A percentile compares a stretch with the other conserved stretches of the same genome.
Conservation (phyloP, 441 rosid genomes). For the Geranium incanum region DNA sequence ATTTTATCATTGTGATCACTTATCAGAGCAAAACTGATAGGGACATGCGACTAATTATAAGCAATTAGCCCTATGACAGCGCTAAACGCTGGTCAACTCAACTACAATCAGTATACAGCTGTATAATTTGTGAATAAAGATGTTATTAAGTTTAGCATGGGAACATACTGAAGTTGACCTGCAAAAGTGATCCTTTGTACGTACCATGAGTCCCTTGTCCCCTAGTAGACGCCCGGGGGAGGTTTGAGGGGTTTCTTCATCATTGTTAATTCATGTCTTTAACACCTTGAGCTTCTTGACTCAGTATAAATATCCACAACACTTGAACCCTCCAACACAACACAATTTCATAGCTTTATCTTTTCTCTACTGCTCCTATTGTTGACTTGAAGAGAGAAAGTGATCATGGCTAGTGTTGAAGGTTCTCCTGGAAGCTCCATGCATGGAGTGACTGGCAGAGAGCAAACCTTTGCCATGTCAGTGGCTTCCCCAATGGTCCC, state of each 20-base stretch:
- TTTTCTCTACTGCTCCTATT: neutral
- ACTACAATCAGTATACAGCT: neutral
- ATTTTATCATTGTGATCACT: neutral
- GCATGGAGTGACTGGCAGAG: conserved; percentile 78
- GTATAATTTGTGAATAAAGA: neutral
- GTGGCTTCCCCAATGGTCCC: conserved; percentile 51
- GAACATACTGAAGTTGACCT: neutral
- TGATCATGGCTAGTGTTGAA: conserved; percentile 31
- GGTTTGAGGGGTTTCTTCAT: neutral
- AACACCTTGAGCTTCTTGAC: neutral
- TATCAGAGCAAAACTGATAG: neutral
- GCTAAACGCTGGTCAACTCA: neutral
- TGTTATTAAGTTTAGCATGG: conserved; percentile 1
- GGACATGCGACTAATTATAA: neutral
- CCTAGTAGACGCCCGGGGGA: neutral
- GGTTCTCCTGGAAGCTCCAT: conserved; percentile 76
- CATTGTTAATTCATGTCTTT: conserved; percentile 1
- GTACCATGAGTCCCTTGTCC: neutral
- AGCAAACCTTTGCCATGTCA: conserved; percentile 51
- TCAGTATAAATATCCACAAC: neutral
- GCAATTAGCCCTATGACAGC: neutral
- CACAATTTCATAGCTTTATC: neutral
- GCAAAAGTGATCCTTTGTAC: conserved; percentile 1
- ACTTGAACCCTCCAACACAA: neutral
- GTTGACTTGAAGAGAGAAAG: too few relatives aligned